phyloP scores from a whole-genome alignment of 495 filamentous ascomycete species.

The Sordaria brevicollis region DNA sequence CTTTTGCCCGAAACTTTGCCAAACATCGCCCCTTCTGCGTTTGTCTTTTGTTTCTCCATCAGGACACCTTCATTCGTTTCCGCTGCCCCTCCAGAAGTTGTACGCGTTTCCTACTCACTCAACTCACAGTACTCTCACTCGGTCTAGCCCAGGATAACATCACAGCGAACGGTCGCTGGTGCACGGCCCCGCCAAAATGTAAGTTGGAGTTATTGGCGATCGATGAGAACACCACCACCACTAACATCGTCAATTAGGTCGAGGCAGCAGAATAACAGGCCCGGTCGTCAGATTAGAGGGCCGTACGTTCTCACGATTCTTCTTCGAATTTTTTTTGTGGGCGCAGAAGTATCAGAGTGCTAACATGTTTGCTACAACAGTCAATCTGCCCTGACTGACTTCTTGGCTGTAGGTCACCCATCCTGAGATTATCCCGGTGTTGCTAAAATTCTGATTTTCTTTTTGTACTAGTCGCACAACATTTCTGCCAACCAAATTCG shows the following conservation, averaged over 20 bases:
- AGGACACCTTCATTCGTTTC: neutral
- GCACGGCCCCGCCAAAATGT: neutral
- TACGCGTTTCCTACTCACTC: neutral
- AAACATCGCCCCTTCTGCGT: neutral
- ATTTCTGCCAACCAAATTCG: conserved; percentile 78
- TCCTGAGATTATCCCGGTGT: neutral
- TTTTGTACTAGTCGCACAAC: conserved; percentile 57
- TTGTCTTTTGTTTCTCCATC: neutral
- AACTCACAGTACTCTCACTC: neutral
- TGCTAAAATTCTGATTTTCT: neutral
- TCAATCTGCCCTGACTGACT: conserved; percentile 72
- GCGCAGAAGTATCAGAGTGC: neutral
- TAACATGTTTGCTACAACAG: conserved; percentile 6
- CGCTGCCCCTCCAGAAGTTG: neutral
- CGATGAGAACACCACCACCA: neutral
- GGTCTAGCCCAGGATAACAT: neutral
- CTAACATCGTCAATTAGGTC: conserved; percentile 8
- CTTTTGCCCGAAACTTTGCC: neutral
- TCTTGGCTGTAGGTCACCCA: conserved; percentile 51
- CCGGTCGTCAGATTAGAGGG: conserved; percentile 18
- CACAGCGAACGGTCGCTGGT: neutral
- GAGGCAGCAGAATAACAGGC: conserved; percentile 6
- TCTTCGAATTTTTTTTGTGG: neutral
- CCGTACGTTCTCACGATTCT: conserved; percentile 17
- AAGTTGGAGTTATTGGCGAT: neutral